Percentiles rank a stretch among this genome's conserved stretches.
Evolutionary conservation across 164 flowering plant species (phyloP).

Genomic region (Chimonanthus praecox): DNA sequence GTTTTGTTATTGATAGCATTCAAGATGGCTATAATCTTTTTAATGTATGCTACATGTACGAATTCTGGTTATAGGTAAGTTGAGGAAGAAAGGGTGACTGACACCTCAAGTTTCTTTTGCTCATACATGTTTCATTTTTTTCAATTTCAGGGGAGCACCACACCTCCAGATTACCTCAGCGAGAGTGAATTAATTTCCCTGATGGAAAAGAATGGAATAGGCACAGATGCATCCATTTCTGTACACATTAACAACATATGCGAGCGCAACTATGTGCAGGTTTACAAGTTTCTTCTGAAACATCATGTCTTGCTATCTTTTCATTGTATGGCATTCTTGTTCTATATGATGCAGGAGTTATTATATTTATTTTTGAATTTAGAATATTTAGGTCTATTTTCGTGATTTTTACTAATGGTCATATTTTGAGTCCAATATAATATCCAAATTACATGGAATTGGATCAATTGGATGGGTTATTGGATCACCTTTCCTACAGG

Average conservation of each 20-base stretch:
- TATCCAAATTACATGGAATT: too few species aligned
- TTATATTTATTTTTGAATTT: too few species aligned
- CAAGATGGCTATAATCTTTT: too few species aligned
- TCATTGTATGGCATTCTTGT: not conserved
- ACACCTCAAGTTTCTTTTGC: not conserved
- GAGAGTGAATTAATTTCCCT: conserved; percentile 95
- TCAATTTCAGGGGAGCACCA: conserved; percentile 56
- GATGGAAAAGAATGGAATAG: conserved; percentile 96
- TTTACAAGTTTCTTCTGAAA: conserved; percentile 13
- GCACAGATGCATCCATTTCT: conserved; percentile 97
- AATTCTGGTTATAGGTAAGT: not conserved
- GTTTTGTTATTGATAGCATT: too few species aligned
- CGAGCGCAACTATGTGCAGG: conserved; percentile 96
- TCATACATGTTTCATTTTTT: not conserved
- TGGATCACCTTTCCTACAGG: too few species aligned
- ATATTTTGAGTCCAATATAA: too few species aligned
- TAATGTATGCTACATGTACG: too few species aligned
- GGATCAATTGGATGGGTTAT: too few species aligned
- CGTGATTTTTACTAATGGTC: too few species aligned
- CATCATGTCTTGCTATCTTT: not conserved
- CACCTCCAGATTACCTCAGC: conserved; percentile 86
- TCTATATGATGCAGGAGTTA: too few species aligned
- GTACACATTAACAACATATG: conserved; percentile 95
- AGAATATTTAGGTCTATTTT: too few species aligned
- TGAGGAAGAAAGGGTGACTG: not conserved